Percentiles rank a stretch among this genome's conserved stretches.
Conservation (phyloP, 306 rosid genomes). For the Fragaria vesca region DNA sequence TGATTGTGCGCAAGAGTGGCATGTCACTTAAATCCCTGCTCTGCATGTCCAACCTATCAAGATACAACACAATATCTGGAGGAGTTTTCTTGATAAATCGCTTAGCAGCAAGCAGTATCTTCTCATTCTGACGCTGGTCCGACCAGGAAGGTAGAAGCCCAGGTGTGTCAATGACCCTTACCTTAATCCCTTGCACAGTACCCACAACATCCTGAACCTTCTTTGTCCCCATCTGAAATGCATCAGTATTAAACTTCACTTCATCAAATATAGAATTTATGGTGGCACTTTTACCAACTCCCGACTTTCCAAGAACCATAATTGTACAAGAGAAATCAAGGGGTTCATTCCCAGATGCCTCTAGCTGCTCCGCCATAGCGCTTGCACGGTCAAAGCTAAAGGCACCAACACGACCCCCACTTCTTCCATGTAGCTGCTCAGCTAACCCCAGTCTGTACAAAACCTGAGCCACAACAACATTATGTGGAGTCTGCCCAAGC, state of each 20-base stretch:
- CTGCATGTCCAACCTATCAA: constrained; percentile 95
- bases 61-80: constrained; percentile 92
- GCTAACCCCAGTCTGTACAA: constrained; percentile 92
- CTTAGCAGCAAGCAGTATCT: constrained; percentile 79
- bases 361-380: constrained; percentile 98
- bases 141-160: constrained; percentile 91
- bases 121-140: constrained; percentile 86
- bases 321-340: constrained; percentile 96
- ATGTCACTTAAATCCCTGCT: constrained; percentile 91
- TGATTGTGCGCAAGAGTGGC: constrained; percentile 91
- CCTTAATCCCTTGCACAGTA: constrained; percentile 92
- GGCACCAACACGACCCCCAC: constrained; percentile 95
- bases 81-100: constrained; percentile 83
- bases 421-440: constrained; percentile 93
- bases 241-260: constrained; percentile 82
- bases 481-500: constrained; percentile 99
- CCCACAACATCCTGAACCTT: constrained; percentile 98
- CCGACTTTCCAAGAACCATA: constrained; percentile 96
- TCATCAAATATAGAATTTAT: constrained; percentile 96
- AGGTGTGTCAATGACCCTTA: constrained; percentile 91
- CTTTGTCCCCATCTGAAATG: constrained; percentile 84
- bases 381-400: constrained; percentile 99
- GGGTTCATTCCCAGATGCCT: constrained; percentile 89
- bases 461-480: constrained; percentile 99
- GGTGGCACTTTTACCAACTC: constrained; percentile 98